Evolutionary conservation across 108 stramenopile genomes (phyloP).

Genomic region (Fistulifera pelliculosa): DNA sequence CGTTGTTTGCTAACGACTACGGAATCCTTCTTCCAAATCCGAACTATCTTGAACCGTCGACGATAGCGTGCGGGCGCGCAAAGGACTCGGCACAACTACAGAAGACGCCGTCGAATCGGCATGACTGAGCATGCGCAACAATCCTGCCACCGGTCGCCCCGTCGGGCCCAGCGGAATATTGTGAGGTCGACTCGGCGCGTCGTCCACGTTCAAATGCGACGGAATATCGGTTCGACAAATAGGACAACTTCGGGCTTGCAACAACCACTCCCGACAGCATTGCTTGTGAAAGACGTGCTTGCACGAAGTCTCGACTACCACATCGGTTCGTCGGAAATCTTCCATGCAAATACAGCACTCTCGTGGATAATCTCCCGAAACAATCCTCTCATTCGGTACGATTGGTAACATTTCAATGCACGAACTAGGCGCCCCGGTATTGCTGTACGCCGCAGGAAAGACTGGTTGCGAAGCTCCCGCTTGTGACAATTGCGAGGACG

Average conservation of each 20-base stretch:
- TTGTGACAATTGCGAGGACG: constrained; percentile 10
- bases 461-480: constrained; percentile 21
- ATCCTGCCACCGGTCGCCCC: constrained; percentile 5
- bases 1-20: too few relatives aligned
- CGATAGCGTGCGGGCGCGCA: too few relatives aligned
- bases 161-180: constrained; percentile 11
- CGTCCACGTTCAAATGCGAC: neutral
- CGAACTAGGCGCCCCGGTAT: constrained; percentile 45
- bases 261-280: constrained; percentile 62
- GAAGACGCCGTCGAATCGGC: too few relatives aligned
- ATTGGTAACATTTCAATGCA: constrained; percentile 28
- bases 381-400: constrained; percentile 20
- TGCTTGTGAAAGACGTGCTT: constrained; percentile 68
- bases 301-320: constrained; percentile 58
- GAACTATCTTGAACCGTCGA: too few relatives aligned
- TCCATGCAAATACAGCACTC: constrained; percentile 76
- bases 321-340: constrained; percentile 40
- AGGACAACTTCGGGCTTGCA: constrained; percentile 59
- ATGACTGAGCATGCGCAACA: constrained; percentile 8
- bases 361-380: constrained; percentile 30
- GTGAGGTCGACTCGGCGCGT: neutral
- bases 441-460: constrained; percentile 36
- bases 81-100: too few relatives aligned
- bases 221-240: constrained; percentile 58
- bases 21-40: too few relatives aligned